Evolutionary conservation across 148 eudicot genomes (phyloP).

Genomic region (Limonium bicolor): DNA sequence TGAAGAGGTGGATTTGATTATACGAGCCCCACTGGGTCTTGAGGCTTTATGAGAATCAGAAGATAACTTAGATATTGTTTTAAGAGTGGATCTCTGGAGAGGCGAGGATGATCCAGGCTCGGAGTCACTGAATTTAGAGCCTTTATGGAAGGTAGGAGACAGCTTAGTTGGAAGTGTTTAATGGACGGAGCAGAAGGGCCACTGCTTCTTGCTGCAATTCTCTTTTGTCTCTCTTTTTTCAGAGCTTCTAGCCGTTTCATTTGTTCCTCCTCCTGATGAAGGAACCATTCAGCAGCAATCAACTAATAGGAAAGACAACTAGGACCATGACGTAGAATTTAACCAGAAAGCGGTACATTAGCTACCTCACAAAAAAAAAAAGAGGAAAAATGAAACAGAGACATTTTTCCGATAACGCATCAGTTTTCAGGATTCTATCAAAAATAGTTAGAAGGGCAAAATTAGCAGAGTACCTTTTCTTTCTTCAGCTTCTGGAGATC

Average conservation of each 20-base stretch:
- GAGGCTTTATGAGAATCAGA: slow-evolving; percentile 36
- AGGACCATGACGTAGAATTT: too few species aligned
- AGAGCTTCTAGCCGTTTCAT: slow-evolving; percentile 59
- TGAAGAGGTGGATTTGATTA: slow-evolving; percentile 56
- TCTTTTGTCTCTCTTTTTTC: slow-evolving; percentile 81
- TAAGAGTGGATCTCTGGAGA: slow-evolving; percentile 72
- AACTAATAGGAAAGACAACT: too few species aligned
- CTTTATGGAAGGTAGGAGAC: slow-evolving; percentile 54
- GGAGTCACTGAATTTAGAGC: slow-evolving; percentile 82
- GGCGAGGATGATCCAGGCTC: slow-evolving; percentile 92
- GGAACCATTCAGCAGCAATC: too few species aligned
- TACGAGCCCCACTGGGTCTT: slow-evolving; percentile 37
- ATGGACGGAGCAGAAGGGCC: slow-evolving; percentile 30
- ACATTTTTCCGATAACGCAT: too few species aligned
- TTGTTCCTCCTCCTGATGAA: slow-evolving; percentile 76
- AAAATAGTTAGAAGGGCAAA: background rate
- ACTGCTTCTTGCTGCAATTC: slow-evolving; percentile 77
- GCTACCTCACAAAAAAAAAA: too few species aligned
- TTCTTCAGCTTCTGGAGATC: slow-evolving; percentile 88
- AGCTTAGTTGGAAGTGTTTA: slow-evolving; percentile 36
- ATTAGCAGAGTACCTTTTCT: slow-evolving; percentile 49
- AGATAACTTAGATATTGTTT: slow-evolving; percentile 33
- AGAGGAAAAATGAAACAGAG: too few species aligned
- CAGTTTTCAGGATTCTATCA: too few species aligned
- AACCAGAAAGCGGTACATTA: too few species aligned